phyloP scores from a whole-genome alignment of 1,139 yeast genomes.

The Debaryomyces sp. region DNA sequence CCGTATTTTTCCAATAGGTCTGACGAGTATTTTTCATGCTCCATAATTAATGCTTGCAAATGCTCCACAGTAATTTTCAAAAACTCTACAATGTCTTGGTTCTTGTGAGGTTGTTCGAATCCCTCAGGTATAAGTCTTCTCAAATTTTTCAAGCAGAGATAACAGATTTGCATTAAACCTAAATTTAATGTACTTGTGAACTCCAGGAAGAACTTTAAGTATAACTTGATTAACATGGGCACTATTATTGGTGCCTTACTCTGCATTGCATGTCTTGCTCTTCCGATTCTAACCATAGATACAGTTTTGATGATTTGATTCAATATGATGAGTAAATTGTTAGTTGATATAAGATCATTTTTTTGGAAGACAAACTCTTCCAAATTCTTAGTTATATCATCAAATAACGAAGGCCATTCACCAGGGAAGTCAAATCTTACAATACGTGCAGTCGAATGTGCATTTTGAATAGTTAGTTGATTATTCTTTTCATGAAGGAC shows the following conservation, averaged over 20 bases:
- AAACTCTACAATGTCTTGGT: slow-evolving; percentile 61
- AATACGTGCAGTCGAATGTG: slow-evolving; percentile 77
- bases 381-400: slow-evolving; percentile 47
- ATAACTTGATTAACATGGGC: slow-evolving; percentile 60
- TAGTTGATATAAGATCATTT: slow-evolving; percentile 53
- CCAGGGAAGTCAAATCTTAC: slow-evolving; percentile 83
- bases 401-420: slow-evolving; percentile 83
- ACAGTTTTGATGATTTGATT: slow-evolving; percentile 79
- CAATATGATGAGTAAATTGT: slow-evolving; percentile 65
- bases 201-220: slow-evolving; percentile 57
- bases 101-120: slow-evolving; percentile 65
- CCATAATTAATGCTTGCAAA: slow-evolving; percentile 55
- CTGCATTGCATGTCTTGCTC: slow-evolving; percentile 79
- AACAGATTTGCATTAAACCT: slow-evolving; percentile 68
- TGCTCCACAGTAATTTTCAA: slow-evolving; percentile 60
- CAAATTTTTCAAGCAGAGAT: slow-evolving; percentile 71
- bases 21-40: slow-evolving; percentile 55
- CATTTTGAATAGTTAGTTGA: slow-evolving; percentile 78
- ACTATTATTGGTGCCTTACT: slow-evolving; percentile 65
- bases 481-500: slow-evolving; percentile 69
- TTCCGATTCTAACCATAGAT: slow-evolving; percentile 78
- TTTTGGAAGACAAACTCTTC: slow-evolving; percentile 49
- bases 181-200: slow-evolving; percentile 57
- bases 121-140: slow-evolving; percentile 80
- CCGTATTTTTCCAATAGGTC: slow-evolving; percentile 72